phyloP scores from a whole-genome alignment of 257 asterid genomes.

The Capsicum baccatum region DNA sequence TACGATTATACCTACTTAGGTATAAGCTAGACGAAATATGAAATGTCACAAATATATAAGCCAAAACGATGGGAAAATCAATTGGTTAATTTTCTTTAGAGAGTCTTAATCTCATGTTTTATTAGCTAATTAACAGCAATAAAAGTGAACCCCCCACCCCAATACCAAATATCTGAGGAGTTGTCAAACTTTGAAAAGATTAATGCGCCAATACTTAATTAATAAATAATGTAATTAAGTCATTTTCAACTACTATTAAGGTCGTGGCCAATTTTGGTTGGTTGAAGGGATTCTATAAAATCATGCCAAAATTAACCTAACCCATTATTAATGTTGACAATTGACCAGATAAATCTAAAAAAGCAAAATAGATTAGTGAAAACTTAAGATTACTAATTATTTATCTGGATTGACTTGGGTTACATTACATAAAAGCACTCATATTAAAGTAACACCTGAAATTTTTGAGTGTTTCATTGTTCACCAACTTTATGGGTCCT shows the following conservation, averaged over 20 bases:
- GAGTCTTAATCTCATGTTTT: not conserved
- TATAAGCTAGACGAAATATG: not conserved
- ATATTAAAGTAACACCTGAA: not conserved
- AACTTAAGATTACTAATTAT: not conserved
- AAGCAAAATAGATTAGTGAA: not conserved
- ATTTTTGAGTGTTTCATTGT: not conserved
- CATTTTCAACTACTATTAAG: not conserved
- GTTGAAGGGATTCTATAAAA: constrained; percentile 19
- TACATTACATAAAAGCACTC: constrained; percentile 4
- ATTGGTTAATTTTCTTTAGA: not conserved
- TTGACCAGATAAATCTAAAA: not conserved
- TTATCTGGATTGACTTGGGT: constrained; percentile 2
- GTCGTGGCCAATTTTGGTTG: constrained; percentile 1
- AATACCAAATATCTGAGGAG: not conserved
- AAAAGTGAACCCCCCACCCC: not conserved
- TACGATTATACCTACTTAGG: too few relatives aligned
- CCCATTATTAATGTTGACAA: constrained; percentile 27
- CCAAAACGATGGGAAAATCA: not conserved
- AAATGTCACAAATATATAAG: not conserved
- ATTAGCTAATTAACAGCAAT: not conserved
- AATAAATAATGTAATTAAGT: not conserved
- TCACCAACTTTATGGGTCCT: constrained; percentile 11
- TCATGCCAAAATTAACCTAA: constrained; percentile 31
- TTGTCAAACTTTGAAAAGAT: not conserved
- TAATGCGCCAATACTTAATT: constrained; percentile 14